Conservation (phyloP, 805 yeast genomes). For the Maudiozyma serrabonitensis region DNA sequence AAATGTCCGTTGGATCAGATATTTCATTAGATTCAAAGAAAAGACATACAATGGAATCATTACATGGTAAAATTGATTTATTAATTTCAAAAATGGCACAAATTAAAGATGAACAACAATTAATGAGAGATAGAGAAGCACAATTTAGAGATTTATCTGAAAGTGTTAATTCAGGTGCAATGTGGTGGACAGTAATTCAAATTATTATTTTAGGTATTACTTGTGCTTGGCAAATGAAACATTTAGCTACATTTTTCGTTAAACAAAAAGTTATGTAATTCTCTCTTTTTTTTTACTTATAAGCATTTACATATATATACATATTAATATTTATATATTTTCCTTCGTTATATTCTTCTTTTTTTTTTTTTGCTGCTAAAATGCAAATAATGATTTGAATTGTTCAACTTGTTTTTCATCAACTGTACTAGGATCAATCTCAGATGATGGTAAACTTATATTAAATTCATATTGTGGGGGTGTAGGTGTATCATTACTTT, state of each 20-base stretch:
- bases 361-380: constrained; percentile 4
- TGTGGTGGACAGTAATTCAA: constrained; percentile 67
- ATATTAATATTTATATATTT: neutral
- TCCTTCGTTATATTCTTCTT: neutral
- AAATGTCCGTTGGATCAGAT: constrained; percentile 59
- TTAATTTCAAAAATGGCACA: constrained; percentile 49
- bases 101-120: constrained; percentile 54
- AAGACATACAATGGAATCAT: constrained; percentile 42
- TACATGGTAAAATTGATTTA: constrained; percentile 48
- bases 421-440: constrained; percentile 7
- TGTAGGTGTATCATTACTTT: too few relatives aligned
- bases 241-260: constrained; percentile 65
- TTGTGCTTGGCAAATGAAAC: constrained; percentile 66
- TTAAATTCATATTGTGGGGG: too few relatives aligned
- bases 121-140: constrained; percentile 68
- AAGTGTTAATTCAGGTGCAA: constrained; percentile 56
- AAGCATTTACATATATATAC: neutral
- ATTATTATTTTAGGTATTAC: constrained; percentile 52
- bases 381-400: constrained; percentile 15
- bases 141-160: constrained; percentile 64
- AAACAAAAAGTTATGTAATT: constrained; percentile 48
- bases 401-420: constrained; percentile 17
- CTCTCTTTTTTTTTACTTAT: too few relatives aligned
- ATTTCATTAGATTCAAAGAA: constrained; percentile 59
- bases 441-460: constrained; percentile 5